phyloP scores from a whole-genome alignment of 2,329 filamentous ascomycete species.

The Fusarium kyushuense region DNA sequence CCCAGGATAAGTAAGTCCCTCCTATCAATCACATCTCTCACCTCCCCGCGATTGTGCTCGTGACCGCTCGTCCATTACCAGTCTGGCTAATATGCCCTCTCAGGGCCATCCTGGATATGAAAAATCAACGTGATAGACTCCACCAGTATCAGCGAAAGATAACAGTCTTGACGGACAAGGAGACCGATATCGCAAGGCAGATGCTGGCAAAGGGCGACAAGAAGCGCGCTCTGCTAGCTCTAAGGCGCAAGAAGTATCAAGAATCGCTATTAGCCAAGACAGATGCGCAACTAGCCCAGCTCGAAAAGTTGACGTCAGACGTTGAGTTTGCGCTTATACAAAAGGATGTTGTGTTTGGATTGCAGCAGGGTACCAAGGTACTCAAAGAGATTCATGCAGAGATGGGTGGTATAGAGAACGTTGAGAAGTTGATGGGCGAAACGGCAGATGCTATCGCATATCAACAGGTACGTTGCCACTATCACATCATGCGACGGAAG shows the following conservation, averaged over 20 bases:
- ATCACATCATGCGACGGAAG: background rate
- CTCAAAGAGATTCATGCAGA: conserved; percentile 92
- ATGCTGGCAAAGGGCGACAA: conserved; percentile 86
- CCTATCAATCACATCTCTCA: conserved; percentile 7
- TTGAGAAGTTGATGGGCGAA: conserved; percentile 96
- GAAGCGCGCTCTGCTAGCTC: conserved; percentile 82
- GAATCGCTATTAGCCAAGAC: conserved; percentile 89
- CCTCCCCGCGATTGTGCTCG: conserved; percentile 33
- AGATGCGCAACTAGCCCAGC: conserved; percentile 91
- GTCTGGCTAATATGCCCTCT: conserved; percentile 8
- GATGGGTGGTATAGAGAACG: conserved; percentile 93
- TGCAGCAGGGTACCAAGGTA: conserved; percentile 91
- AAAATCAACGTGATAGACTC: conserved; percentile 95
- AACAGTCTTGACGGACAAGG: conserved; percentile 83
- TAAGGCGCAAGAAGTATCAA: conserved; percentile 97
- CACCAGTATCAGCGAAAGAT: conserved; percentile 96
- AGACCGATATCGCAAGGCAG: conserved; percentile 86
- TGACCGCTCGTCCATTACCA: conserved; percentile 21
- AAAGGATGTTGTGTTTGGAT: conserved; percentile 92
- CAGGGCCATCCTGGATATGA: conserved; percentile 97
- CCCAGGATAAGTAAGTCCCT: conserved; percentile 82
- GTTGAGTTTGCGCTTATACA: conserved; percentile 98
- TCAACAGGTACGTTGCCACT: conserved; percentile 73
- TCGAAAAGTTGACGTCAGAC: conserved; percentile 87
- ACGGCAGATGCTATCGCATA: conserved; percentile 91